Percentiles rank a stretch among this genome's conserved stretches.
Conservation (phyloP, 2,329 filamentous ascomycete genomes). For the Sporothrix sp. region DNA sequence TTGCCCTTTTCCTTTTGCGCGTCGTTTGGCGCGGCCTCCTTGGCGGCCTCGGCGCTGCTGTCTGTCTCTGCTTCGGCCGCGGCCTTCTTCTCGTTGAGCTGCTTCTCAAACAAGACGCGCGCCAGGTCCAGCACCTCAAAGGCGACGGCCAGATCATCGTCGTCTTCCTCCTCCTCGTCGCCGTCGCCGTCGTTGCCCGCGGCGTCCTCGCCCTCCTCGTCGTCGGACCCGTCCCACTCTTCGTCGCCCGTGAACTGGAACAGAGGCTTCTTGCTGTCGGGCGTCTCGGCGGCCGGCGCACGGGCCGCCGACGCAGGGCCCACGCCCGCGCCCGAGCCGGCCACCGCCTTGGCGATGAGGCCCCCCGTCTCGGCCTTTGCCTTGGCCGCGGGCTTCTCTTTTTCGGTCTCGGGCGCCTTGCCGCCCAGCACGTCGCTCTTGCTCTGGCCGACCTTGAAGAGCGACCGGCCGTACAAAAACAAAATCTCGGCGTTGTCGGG, state of each 20-base stretch:
- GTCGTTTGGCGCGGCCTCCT: constrained; percentile 9
- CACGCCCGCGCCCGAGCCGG: no score
- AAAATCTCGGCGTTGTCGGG: constrained; percentile 87
- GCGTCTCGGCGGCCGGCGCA: constrained; percentile 4
- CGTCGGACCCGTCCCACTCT: constrained; percentile 75
- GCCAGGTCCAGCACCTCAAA: constrained; percentile 80
- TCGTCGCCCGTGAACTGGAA: constrained; percentile 94
- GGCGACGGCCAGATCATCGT: constrained; percentile 67
- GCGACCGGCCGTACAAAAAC: constrained; percentile 84
- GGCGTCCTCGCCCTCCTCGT: constrained; percentile 9
- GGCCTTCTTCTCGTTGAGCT: constrained; percentile 34
- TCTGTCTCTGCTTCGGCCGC: constrained; percentile 31
- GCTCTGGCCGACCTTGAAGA: constrained; percentile 88
- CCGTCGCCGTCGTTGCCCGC: constrained; percentile 25
- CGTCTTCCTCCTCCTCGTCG: constrained; percentile 48
- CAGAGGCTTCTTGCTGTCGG: constrained; percentile 57
- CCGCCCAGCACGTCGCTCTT: constrained; percentile 92
- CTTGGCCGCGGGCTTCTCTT: constrained; percentile 34
- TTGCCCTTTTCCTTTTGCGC: constrained; percentile 13
- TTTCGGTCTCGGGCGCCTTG: constrained; percentile 50
- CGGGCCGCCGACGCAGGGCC: no score
- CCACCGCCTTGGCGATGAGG: constrained; percentile 28
- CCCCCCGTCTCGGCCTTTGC: constrained; percentile 36
- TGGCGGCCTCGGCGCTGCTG: background rate
- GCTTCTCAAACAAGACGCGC: constrained; percentile 53